Evolutionary conservation across 2,329 filamentous ascomycete genomes (phyloP), one percentile per base, ranked within the genome.

Genomic region (Arthroderma sp.): DNA sequence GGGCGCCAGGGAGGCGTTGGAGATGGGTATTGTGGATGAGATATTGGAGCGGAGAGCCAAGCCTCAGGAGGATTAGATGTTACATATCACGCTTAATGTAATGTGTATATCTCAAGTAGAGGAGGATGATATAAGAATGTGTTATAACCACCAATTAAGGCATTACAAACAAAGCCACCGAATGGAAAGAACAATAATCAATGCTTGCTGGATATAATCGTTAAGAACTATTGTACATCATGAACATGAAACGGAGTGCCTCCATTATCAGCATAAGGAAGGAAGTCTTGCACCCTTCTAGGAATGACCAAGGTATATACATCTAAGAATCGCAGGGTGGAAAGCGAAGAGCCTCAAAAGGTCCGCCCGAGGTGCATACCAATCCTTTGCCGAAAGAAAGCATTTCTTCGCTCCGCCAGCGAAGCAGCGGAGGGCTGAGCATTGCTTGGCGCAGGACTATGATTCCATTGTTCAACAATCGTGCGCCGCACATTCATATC

Each of bases 1-100:
- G 74, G 83, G 82, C 45, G 87, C 88, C 0, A 70, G 86, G 38
- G 88, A 98, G 68, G 91, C 91, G 6, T 70, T 86, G 56, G 86
- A 93, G 42, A 75, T 93, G 64, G 91, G 91, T 0, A 85, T 98
- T 54, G 80, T 98, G 50, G 91, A 98, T 62, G 80, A 89, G 66
- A 88, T 98, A 49, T 60, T 98, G 54, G 73, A 66, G 48, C 58
- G 63, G 36, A 60, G 65, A 50, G 50, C 61, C 5, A 61, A 62
- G 49, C 49, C 53, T 8, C 53, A 56, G 44, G 50, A 54, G 29
- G 54, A 53, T 22, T 9, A 34, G 32, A 34, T 34, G 8, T 11
- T 11, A 9, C 9, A 34, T 34, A 34, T 11, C 32, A 34, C 11
- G 32, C 32, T 9, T 9, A 34, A 9, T 11, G 11, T 34, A 34